Evolutionary conservation across 768 basidiomycete genomes (phyloP).

Genomic region (Saitozyma podzolica): DNA sequence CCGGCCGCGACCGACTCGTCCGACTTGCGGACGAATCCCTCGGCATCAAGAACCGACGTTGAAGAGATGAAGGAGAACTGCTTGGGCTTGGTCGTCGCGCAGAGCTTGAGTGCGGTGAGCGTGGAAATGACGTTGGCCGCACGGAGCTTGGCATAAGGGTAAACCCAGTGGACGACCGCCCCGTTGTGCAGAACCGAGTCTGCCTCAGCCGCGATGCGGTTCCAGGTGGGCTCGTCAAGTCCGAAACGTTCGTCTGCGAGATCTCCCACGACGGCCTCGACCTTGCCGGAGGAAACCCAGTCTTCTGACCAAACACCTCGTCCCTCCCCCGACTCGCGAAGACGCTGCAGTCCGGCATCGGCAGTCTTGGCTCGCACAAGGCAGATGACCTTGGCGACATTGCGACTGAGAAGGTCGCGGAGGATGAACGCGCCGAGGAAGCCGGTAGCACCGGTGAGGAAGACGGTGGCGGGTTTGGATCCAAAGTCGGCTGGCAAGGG

Average conservation of each 20-base stretch:
- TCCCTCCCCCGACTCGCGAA: constrained; percentile 71
- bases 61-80: constrained; percentile 86
- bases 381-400: constrained; percentile 83
- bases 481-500: constrained; percentile 63
- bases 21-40: constrained; percentile 82
- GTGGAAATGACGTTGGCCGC: constrained; percentile 91
- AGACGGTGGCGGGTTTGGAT: constrained; percentile 67
- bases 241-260: constrained; percentile 74
- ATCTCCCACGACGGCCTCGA: constrained; percentile 84
- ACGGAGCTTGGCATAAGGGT: constrained; percentile 90
- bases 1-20: constrained; percentile 62
- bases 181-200: constrained; percentile 93
- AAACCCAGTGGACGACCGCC: constrained; percentile 99
- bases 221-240: constrained; percentile 66
- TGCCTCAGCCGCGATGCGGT: constrained; percentile 65
- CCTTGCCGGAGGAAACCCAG: constrained; percentile 68
- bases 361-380: constrained; percentile 74
- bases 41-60: constrained; percentile 90
- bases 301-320: constrained; percentile 84
- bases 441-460: constrained; percentile 95
- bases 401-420: constrained; percentile 67
- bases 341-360: constrained; percentile 66
- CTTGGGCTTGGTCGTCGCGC: constrained; percentile 65
- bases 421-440: constrained; percentile 94
- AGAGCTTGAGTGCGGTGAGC: constrained; percentile 76